Evolutionary conservation across 148 eudicot genomes (phyloP).

Genomic region (Beta vulgaris): DNA sequence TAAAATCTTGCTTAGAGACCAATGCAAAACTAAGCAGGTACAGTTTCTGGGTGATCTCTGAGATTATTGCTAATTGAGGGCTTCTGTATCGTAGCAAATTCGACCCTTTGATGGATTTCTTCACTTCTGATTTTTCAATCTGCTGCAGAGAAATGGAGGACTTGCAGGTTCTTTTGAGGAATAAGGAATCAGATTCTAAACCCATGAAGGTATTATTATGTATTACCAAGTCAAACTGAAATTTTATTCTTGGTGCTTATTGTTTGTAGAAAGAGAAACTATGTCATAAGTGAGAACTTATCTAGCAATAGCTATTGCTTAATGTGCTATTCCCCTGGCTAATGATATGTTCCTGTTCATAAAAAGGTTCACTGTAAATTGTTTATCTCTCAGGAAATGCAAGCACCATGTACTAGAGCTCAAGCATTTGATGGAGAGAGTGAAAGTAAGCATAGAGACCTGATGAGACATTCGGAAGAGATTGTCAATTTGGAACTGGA

Average conservation of each 20-base stretch:
- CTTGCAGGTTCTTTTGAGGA: slow-evolving; percentile 40
- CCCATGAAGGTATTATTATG: slow-evolving; percentile 45
- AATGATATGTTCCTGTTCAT: not conserved
- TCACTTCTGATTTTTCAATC: not conserved
- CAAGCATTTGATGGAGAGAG: slow-evolving; percentile 27
- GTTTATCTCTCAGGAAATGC: slow-evolving; percentile 26
- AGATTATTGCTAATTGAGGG: not conserved
- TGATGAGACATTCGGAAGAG: slow-evolving; percentile 42
- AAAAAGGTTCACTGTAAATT: slow-evolving; percentile 2
- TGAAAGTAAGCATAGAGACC: slow-evolving; percentile 21
- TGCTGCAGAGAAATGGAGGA: slow-evolving; percentile 64
- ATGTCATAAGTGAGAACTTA: not conserved
- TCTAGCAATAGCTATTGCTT: not conserved
- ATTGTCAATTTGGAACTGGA: slow-evolving; percentile 74
- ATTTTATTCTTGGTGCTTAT: not conserved
- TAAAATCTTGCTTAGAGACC: slow-evolving; percentile 61
- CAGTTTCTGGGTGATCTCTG: not conserved
- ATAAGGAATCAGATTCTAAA: slow-evolving; percentile 33
- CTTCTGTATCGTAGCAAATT: not conserved
- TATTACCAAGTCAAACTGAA: not conserved
- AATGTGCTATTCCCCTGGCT: not conserved
- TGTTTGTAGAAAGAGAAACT: not conserved
- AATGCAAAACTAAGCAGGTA: slow-evolving; percentile 62
- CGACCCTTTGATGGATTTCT: not conserved
- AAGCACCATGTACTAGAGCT: slow-evolving; percentile 35